Percentiles rank a stretch among this genome's conserved stretches.
These are phyloP conservation scores for Saccharomycopsis fodiens DNA, from an alignment of 805 yeast species.

Conservation along the genomic window DNA sequence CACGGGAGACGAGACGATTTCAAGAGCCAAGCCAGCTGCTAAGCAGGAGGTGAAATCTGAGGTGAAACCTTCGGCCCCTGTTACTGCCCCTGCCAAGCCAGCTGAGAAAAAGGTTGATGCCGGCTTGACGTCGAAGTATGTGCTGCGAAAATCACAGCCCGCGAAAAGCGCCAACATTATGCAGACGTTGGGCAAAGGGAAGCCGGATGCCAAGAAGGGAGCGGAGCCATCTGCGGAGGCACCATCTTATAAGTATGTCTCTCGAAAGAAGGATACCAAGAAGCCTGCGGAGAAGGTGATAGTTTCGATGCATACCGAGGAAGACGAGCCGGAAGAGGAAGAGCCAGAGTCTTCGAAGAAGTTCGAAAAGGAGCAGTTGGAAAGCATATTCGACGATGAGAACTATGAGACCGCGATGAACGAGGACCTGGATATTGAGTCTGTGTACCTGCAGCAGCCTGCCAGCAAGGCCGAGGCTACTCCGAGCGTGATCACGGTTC, in stretches of 20 bases:
- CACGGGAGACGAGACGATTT: background rate
- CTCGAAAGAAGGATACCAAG: slow-evolving; percentile 12
- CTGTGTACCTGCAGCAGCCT: background rate
- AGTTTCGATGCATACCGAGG: slow-evolving; percentile 13
- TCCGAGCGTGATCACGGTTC: background rate
- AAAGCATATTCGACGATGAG: slow-evolving; percentile 31
- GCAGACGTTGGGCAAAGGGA: slow-evolving; percentile 1
- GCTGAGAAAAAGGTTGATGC: too few relatives aligned
- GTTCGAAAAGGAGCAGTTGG: slow-evolving; percentile 24
- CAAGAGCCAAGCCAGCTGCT: background rate
- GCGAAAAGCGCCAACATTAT: background rate
- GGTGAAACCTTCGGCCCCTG: background rate
- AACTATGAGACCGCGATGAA: slow-evolving; percentile 14
- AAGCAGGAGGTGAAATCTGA: background rate
- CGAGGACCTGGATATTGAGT: slow-evolving; percentile 9
- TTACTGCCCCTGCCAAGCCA: too few relatives aligned
- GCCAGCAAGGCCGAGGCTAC: background rate
- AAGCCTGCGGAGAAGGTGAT: slow-evolving; percentile 13
- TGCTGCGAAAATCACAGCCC: background rate
- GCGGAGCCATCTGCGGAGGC: background rate
- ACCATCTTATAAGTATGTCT: slow-evolving; percentile 7
- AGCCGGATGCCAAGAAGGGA: background rate
- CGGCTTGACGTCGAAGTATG: background rate
- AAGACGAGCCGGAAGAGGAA: slow-evolving; percentile 11
- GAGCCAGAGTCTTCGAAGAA: slow-evolving; percentile 18